phyloP scores from a whole-genome alignment of 192 early-diverging fungal species.

The Allomyces macrogynus region DNA sequence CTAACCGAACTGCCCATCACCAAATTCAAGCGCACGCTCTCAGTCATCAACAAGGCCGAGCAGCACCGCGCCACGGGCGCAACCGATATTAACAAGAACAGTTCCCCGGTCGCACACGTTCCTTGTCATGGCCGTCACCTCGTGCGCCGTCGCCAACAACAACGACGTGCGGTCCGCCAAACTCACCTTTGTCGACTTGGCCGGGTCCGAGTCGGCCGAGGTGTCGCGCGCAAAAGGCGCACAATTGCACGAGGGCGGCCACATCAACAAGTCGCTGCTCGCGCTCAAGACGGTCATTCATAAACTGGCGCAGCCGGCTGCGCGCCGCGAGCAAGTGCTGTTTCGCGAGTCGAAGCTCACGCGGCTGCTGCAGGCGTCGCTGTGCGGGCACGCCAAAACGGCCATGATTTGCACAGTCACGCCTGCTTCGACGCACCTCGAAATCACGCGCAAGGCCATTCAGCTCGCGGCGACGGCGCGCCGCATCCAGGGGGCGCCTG shows the following conservation, averaged over 20 bases:
- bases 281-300: not conserved
- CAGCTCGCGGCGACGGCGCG: too few species aligned
- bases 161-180: not conserved
- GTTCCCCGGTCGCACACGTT: conserved; percentile 75
- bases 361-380: not conserved
- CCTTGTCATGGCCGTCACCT: not conserved
- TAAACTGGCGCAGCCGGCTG: not conserved
- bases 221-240: not conserved
- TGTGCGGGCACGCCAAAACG: not conserved
- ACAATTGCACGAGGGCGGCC: not conserved
- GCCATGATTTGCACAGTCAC: not conserved
- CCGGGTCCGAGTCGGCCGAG: not conserved
- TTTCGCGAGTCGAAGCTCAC: not conserved
- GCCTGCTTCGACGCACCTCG: not conserved
- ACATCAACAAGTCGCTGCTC: not conserved
- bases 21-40: not conserved
- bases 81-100: conserved; percentile 83
- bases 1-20: not conserved
- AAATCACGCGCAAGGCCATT: too few species aligned
- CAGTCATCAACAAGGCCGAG: not conserved
- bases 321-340: not conserved
- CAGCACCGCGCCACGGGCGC: not conserved
- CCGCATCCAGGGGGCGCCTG: too few species aligned
- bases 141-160: not conserved
- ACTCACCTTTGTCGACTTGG: not conserved